Percentiles rank a stretch among this genome's conserved stretches.
These are phyloP conservation scores for Didymella lethalis DNA, from an alignment of 2,329 filamentous ascomycete species.

Conservation along the genomic window DNA sequence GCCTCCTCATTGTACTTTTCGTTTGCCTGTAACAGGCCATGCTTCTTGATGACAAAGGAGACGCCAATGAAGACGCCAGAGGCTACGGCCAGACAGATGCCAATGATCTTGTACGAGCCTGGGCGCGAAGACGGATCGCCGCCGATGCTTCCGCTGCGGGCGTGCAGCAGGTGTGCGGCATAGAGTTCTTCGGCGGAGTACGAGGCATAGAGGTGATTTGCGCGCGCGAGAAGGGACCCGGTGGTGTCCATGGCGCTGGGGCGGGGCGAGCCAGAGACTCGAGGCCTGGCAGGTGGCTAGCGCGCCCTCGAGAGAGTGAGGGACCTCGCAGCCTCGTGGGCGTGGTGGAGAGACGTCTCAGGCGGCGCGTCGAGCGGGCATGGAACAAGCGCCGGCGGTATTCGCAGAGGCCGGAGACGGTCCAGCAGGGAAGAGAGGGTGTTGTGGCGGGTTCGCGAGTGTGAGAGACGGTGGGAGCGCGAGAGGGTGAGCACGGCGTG, in stretches of 20 bases:
- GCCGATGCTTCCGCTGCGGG: conserved; percentile 53
- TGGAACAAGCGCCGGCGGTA: conserved; percentile 20
- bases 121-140: conserved; percentile 54
- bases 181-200: conserved; percentile 20
- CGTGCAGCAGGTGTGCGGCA: conserved; percentile 55
- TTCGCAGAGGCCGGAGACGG: conserved; percentile 17
- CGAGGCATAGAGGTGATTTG: conserved; percentile 7
- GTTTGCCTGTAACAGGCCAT: conserved; percentile 89
- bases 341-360: conserved; percentile 11
- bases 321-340: conserved; percentile 9
- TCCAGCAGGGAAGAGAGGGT: conserved; percentile 20
- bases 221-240: conserved; percentile 36
- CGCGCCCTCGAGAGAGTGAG: background rate
- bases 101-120: conserved; percentile 79
- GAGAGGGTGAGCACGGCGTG: background rate
- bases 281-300: conserved; percentile 21
- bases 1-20: conserved; percentile 95
- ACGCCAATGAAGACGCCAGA: conserved; percentile 93
- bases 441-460: conserved; percentile 12
- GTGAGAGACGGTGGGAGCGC: conserved; percentile 4
- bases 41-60: conserved; percentile 96
- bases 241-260: conserved; percentile 54
- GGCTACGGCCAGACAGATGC: conserved; percentile 82
- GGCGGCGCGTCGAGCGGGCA: conserved; percentile 21
- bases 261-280: conserved; percentile 23